Base-by-base conservation (phyloP, 2,329 filamentous ascomycete species). In the Fusarium buharicum region DNA sequence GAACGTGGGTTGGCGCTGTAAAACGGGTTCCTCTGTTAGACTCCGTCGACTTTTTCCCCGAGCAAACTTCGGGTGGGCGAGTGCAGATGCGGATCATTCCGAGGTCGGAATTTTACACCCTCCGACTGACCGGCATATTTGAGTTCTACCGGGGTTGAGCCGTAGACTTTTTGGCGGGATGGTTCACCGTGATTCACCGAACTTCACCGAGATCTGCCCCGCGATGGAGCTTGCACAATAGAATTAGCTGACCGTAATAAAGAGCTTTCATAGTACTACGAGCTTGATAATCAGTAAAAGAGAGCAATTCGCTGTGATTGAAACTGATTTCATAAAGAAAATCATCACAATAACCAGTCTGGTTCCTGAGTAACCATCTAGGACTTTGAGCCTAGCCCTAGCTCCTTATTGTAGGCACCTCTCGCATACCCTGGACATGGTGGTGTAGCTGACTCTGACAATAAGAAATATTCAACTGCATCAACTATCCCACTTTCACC, bases 71-170 rank as follows among this genome's bases (percentile, higher is more conserved):
- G 22, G 6, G 22, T 8, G 22, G 6, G 22, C 22, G 22, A 8
- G 22, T 24, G 22, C 22, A 24, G 22, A 24, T 64, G 56, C 54
- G 58, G 64, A 62, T 64, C 62, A 71, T 72, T 66, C 67, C 68
- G 70, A 69, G 59, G 64, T 69, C 67, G 67, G 68, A 73, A 71
- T 69, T 71, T 71, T 67, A 54, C 66, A 59, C 22, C 67, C 64
- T 62, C 66, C 69, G 69, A 71, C 62, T 55, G 65, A 64, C 59
- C 60, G 49, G 47, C 48, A 28, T 24, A 24, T 4, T 52, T 30
- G 16, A 7, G 3, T 4, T 66, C 62, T 58, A 51, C 74, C 74
- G 74, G 33, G 1, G 6, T 59, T 74, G 45, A 67, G 59, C 73
- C 73, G 59, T 2, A 1, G 1, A 2, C 7, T 4, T 5, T 5